phyloP scores from a whole-genome alignment of 225 moss, liverwort and hornwort species.

The Bryum argenteum region DNA sequence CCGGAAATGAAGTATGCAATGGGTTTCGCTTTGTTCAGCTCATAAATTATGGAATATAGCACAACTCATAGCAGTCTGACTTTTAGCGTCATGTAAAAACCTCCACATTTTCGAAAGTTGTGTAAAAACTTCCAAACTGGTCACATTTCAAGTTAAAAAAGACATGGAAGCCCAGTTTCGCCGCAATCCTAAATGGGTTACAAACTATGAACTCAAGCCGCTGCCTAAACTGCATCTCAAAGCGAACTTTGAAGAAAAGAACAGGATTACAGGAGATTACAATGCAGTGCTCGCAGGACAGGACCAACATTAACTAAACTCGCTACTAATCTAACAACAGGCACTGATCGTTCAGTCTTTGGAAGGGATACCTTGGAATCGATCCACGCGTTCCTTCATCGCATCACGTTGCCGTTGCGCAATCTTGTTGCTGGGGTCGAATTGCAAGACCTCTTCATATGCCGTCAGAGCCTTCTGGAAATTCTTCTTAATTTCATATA shows the following conservation, averaged over 20 bases:
- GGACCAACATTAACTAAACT: slow-evolving; percentile 23
- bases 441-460: slow-evolving; percentile 87
- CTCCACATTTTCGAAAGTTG: not conserved
- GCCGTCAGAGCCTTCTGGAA: slow-evolving; percentile 67
- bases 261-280: slow-evolving; percentile 6
- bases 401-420: slow-evolving; percentile 67
- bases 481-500: slow-evolving; percentile 74
- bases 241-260: not conserved
- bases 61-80: no score
- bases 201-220: slow-evolving; percentile 17
- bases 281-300: not conserved
- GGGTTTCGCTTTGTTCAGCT: no score
- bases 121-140: slow-evolving; percentile 42
- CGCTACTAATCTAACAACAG: slow-evolving; percentile 15
- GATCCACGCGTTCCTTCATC: slow-evolving; percentile 69
- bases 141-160: slow-evolving; percentile 31
- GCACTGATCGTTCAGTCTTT: slow-evolving; percentile 30
- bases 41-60: no score
- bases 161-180: slow-evolving; percentile 23
- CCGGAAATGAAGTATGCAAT: no score
- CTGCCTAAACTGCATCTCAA: slow-evolving; percentile 1
- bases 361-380: slow-evolving; percentile 74
- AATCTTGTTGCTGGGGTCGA: slow-evolving; percentile 87
- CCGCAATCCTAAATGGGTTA: slow-evolving; percentile 12
- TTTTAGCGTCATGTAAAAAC: no score